A percentile compares a stretch with the other conserved stretches of the same genome.
phyloP scores from a whole-genome alignment of 2,329 filamentous ascomycete species.

The Alternaria metachromatica region DNA sequence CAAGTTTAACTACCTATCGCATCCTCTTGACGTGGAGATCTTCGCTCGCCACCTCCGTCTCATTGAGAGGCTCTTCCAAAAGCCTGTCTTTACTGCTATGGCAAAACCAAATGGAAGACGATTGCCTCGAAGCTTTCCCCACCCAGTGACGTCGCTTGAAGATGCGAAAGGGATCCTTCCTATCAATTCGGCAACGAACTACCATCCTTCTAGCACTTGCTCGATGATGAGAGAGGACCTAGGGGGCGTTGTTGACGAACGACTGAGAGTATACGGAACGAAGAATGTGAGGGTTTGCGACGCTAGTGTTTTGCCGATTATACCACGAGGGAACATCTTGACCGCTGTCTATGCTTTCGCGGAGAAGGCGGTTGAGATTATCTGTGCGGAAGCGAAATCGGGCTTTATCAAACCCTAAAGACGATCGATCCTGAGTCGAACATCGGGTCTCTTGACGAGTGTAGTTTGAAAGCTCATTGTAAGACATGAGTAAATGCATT shows the following conservation, averaged over 20 bases:
- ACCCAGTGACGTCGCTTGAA: conserved; percentile 14
- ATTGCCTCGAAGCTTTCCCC: conserved; percentile 22
- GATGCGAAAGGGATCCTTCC: conserved; percentile 23
- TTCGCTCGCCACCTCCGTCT: conserved; percentile 47
- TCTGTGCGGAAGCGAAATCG: conserved; percentile 7
- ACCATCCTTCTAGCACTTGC: conserved; percentile 44
- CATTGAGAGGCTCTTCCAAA: conserved; percentile 37
- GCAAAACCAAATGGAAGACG: conserved; percentile 16
- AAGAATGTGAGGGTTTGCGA: conserved; percentile 37
- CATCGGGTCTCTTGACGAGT: background rate
- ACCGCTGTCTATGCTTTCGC: conserved; percentile 33
- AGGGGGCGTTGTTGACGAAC: conserved; percentile 41
- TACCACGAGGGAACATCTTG: conserved; percentile 27
- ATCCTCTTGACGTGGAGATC: conserved; percentile 54
- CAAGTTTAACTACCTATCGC: conserved; percentile 52
- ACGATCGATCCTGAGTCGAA: background rate
- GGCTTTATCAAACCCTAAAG: background rate
- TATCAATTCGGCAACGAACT: conserved; percentile 25
- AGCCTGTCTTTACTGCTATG: conserved; percentile 13
- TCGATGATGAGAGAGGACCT: conserved; percentile 38
- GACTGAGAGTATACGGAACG: conserved; percentile 41
- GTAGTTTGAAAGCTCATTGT: background rate
- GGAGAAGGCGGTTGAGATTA: conserved; percentile 32
- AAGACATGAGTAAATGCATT: background rate
- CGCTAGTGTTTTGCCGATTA: conserved; percentile 35